Evolutionary conservation across 768 basidiomycete species (phyloP), one percentile per base, ranked within the genome.

Genomic region (Daedaleopsis nitida): DNA sequence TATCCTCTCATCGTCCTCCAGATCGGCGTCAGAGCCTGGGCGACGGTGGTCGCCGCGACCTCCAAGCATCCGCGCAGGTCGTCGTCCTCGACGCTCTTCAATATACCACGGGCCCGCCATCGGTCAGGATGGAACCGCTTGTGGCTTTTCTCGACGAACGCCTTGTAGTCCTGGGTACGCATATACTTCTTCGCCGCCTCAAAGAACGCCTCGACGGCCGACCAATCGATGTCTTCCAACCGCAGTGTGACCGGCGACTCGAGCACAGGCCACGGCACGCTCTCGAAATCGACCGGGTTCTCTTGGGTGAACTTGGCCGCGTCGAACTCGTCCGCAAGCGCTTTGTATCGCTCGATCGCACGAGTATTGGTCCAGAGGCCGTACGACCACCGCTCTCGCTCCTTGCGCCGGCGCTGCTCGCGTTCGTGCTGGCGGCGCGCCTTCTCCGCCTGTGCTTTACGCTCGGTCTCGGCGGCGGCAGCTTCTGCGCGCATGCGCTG

Each of bases 111-210:
- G 34, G 87, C 85, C 45, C 85, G 78, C 92, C 90, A 94, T 61
- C 88, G 76, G 72, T 93, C 91, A 1, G 90, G 89, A 66, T 92
- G 92, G 71, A 92, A 93, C 54, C 90, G 65, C 43, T 84, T 80
- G 66, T 91, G 83, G 66, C 86, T 88, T 68, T 84, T 85, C 74
- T 89, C 83, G 3, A 93, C 79, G 57, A 92, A 81, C 1, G 70
- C 71, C 68, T 81, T 85, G 73, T 83, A 92, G 52, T 89, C 87
- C 69, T 86, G 83, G 17, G 72, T 56, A 23, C 83, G 79, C 80
- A 91, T 80, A 47, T 81, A 78, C 17, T 65, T 61, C 65, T 77
- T 78, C 27, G 86, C 80, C 6, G 77, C 77, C 16, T 72, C 72
- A 67, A 92, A 93, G 72, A 94, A 94, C 21, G 75, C 75, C 68